Evolutionary conservation across 1,284 basidiomycete species (phyloP).

Genomic region (Tylopilus sp.): DNA sequence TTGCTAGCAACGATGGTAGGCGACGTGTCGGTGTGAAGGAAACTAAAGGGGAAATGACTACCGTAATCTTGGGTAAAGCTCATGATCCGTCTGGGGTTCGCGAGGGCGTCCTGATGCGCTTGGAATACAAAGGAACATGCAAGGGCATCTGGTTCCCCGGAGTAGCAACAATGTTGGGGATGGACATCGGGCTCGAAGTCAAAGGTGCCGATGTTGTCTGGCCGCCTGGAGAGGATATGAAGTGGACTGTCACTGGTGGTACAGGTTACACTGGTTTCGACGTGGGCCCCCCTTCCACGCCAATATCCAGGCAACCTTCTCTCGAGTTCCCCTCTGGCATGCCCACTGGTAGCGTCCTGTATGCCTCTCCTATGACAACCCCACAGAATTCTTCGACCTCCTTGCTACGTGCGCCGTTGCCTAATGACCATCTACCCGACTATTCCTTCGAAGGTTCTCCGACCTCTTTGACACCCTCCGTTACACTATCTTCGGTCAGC

Average conservation of each 20-base stretch:
- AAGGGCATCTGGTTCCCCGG: slow-evolving; percentile 74
- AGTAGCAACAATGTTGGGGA: slow-evolving; percentile 71
- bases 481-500: slow-evolving; percentile 51
- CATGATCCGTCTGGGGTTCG: slow-evolving; percentile 36
- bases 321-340: slow-evolving; percentile 39
- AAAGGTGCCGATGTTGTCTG: slow-evolving; percentile 64
- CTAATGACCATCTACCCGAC: slow-evolving; percentile 54
- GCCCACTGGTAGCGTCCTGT: slow-evolving; percentile 22
- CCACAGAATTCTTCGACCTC: slow-evolving; percentile 46
- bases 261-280: slow-evolving; percentile 66
- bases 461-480: slow-evolving; percentile 45
- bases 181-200: slow-evolving; percentile 66
- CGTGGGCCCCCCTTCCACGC: slow-evolving; percentile 38
- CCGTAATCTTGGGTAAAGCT: slow-evolving; percentile 50
- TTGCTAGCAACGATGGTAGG: slow-evolving; percentile 48
- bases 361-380: slow-evolving; percentile 29
- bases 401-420: slow-evolving; percentile 65
- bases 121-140: slow-evolving; percentile 69
- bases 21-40: slow-evolving; percentile 63
- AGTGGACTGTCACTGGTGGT: slow-evolving; percentile 61
- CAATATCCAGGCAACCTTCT: slow-evolving; percentile 43
- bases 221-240: slow-evolving; percentile 45
- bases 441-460: slow-evolving; percentile 68
- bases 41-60: slow-evolving; percentile 60
- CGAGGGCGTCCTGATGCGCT: slow-evolving; percentile 60